Evolutionary conservation across 2,329 filamentous ascomycete species (phyloP), one percentile per base, ranked within the genome.

Genomic region (Venturia pyrina): DNA sequence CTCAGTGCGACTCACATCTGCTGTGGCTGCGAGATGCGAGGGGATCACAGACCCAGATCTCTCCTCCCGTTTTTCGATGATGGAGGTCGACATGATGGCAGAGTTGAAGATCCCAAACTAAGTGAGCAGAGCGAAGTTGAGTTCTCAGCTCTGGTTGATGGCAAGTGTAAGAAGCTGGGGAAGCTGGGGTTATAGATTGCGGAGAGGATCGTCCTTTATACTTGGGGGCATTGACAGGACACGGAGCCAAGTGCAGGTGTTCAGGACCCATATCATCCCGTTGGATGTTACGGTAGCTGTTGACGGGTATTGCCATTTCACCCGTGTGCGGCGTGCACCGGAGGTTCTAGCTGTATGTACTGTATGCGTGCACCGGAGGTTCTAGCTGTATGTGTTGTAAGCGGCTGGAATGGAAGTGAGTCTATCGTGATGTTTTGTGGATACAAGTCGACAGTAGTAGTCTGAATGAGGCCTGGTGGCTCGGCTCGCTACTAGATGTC

Each of bases 1-100:
- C 73, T 81, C 79, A 70, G 88, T 79, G 70, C 82, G 82, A 70
- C 75, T 76, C 70, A 81, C 77, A 71, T 85, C 81, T 71, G 76
- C 61, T 13, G 65, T 66, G 13, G 57, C 64, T 3, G 48, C 53
- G 46, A 65, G 63, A 43, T 62, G 60, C 7, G 60, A 17, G 6
- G 40, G 40, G 5, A 43, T 43, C 17, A 28, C n/a, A 6, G 53
- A 59, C 4, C 32, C 53, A 11, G 53, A 37, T 37, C 19, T 59
- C 53, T 59, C 53, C 10, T 59, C 32, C 15, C 1, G 15, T 37
- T 34, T 59, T 32, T 59, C 32, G 28, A 15, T n/a, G 6, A 59
- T 28, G 21, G 48, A 53, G 24, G 21, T 53, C 24, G 48, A 53
- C 48, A 53, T 53, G 24, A 15, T 53, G 24, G 10, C 21, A 28